Evolutionary conservation across 495 filamentous ascomycete genomes (phyloP), one percentile per base, ranked within the genome.

Genomic region (Neurospora sp.): DNA sequence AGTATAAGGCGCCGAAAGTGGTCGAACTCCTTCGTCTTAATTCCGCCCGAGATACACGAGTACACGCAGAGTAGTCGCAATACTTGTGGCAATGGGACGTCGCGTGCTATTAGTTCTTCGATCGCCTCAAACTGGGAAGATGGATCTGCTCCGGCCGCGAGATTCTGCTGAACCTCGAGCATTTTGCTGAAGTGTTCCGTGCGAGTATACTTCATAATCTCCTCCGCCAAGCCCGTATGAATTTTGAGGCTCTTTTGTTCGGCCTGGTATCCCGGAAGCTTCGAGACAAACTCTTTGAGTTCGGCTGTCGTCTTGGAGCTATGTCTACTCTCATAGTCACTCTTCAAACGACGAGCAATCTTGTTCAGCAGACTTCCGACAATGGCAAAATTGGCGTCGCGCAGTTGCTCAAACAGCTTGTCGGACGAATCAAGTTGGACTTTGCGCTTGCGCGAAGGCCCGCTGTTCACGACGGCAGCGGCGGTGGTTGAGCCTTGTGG

Each of bases 371-470:
- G 86, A 73, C 89, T 88, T 40, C 94, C 94, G 27, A 98, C 94
- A 73, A 97, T 94, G 70, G 94, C 94, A 81, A 98, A 98, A 76
- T 99, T 98, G 20, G 93, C 89, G 81, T 98, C 94, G 61, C 96
- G 89, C 8, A 99, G 84, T 74, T 95, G 92, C 61, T 89, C 90
- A 79, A 94, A 99, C 27, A 99, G 86, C 72, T 93, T 91, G 78
- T 99, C 96, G 7, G 91, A 92, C 11, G 92, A 91, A 78, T 97
- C 95, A 7, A 99, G 88, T 76, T 91, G 88, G 72, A 99, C 92
- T 75, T 97, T 98, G 44, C 93, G 90, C 81, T 97, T 98, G 75
- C 94, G 87, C 16, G 80, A 80, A 59, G 70, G 77, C 16, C 76
- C 76, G 14, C 68, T 81, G 38, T 44, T 75, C 20, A 79, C 72